Conservation (phyloP, 2,329 filamentous ascomycete genomes). For the Sclerotinia glacialis region DNA sequence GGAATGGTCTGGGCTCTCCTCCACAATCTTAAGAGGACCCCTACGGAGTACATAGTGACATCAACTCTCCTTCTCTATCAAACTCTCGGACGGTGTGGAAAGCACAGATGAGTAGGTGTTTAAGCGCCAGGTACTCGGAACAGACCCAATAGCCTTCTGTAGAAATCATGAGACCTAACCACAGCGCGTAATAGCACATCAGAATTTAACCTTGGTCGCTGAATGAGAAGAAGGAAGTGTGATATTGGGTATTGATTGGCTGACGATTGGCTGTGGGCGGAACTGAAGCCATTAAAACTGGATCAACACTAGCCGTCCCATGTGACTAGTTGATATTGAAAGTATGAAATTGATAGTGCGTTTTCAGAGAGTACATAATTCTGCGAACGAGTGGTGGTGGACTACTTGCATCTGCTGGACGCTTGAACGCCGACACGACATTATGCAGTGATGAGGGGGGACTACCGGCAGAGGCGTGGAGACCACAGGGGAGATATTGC, state of each 20-base stretch:
- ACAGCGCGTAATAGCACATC: conserved; percentile 13
- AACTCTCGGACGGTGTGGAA: background rate
- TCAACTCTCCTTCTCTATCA: background rate
- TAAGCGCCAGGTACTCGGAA: conserved; percentile 23
- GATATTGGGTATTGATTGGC: conserved; percentile 14
- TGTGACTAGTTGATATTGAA: background rate
- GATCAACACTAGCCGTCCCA: background rate
- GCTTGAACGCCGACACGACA: conserved; percentile 20
- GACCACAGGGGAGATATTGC: conserved; percentile 9
- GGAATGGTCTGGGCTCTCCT: conserved; percentile 11
- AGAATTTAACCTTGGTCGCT: conserved; percentile 10
- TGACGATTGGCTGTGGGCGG: conserved; percentile 15
- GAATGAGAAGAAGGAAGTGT: conserved; percentile 1
- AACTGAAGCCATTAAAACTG: background rate
- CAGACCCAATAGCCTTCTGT: background rate
- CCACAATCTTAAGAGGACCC: background rate
- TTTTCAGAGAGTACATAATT: conserved; percentile 13
- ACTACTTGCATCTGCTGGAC: background rate
- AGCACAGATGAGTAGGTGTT: conserved; percentile 7
- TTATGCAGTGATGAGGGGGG: conserved; percentile 17
- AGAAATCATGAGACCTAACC: conserved; percentile 7
- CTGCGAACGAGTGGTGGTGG: conserved; percentile 21
- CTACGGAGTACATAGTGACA: background rate
- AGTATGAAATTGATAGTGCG: conserved; percentile 5
- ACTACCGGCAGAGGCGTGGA: conserved; percentile 19